A percentile compares a stretch with the other conserved stretches of the same genome.
phyloP scores from a whole-genome alignment of 2,329 filamentous ascomycete species.

The Alternaria angustiovoidea region DNA sequence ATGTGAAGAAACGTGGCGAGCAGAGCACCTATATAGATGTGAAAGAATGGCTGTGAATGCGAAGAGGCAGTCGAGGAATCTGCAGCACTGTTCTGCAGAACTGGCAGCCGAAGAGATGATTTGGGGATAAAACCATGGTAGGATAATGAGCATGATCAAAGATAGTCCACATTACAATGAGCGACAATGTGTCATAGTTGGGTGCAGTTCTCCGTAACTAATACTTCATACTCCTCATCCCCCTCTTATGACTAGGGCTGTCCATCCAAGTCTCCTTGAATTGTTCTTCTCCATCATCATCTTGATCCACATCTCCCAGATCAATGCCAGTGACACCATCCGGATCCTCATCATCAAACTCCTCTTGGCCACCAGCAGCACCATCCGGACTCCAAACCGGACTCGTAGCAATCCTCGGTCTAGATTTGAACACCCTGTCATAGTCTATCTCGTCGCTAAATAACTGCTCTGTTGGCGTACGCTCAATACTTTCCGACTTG shows the following conservation, averaged over 20 bases:
- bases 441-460: slow-evolving; percentile 77
- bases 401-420: slow-evolving; percentile 81
- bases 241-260: slow-evolving; percentile 36
- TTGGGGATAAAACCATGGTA: too few species aligned
- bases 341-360: slow-evolving; percentile 40
- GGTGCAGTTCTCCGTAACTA: neutral
- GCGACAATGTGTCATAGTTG: neutral
- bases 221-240: slow-evolving; percentile 1
- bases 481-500: slow-evolving; percentile 27
- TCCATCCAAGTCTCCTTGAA: slow-evolving; percentile 40
- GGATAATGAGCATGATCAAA: neutral
- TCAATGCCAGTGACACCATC: slow-evolving; percentile 18
- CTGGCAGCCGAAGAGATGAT: too few species aligned
- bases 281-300: slow-evolving; percentile 37
- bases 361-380: slow-evolving; percentile 9
- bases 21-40: neutral
- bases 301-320: slow-evolving; percentile 27
- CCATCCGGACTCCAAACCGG: slow-evolving; percentile 59
- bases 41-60: neutral
- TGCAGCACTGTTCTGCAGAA: too few species aligned
- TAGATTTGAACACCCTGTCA: slow-evolving; percentile 82
- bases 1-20: neutral
- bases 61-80: neutral
- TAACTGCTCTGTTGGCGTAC: slow-evolving; percentile 71
- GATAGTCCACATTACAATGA: neutral